phyloP scores from a whole-genome alignment of 495 filamentous ascomycete species.

The Aspergillus heteromorphus region DNA sequence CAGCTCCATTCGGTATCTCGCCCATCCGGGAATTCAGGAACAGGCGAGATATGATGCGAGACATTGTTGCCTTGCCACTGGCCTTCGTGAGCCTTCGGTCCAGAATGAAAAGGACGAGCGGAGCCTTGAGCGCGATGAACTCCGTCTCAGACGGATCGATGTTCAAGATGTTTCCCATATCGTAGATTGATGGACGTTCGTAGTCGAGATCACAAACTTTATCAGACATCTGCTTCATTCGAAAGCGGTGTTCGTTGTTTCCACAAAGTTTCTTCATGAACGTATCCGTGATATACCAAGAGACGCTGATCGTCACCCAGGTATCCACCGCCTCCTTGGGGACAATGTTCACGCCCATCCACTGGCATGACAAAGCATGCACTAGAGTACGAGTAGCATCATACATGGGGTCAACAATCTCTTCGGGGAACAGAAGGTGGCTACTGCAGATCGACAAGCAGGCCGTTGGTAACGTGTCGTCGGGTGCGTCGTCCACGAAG shows the following conservation, averaged over 20 bases:
- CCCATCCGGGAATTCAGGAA: slow-evolving; percentile 78
- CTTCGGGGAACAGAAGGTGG: slow-evolving; percentile 73
- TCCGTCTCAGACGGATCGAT: slow-evolving; percentile 79
- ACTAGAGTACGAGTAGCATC: slow-evolving; percentile 70
- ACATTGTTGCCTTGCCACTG: slow-evolving; percentile 73
- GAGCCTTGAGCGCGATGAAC: slow-evolving; percentile 88
- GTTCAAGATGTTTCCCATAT: slow-evolving; percentile 69
- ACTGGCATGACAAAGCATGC: slow-evolving; percentile 84
- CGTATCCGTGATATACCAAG: slow-evolving; percentile 87
- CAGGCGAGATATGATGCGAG: slow-evolving; percentile 75
- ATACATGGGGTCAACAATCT: slow-evolving; percentile 77
- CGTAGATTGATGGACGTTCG: slow-evolving; percentile 72
- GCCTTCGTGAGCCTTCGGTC: slow-evolving; percentile 85
- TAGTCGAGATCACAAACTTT: slow-evolving; percentile 75
- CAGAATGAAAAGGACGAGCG: slow-evolving; percentile 86
- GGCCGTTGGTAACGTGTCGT: slow-evolving; percentile 68
- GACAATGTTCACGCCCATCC: slow-evolving; percentile 85
- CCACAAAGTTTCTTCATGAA: slow-evolving; percentile 87
- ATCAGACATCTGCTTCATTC: slow-evolving; percentile 82
- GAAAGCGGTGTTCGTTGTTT: slow-evolving; percentile 89
- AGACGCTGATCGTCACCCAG: slow-evolving; percentile 88
- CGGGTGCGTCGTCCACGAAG: slow-evolving; percentile 82
- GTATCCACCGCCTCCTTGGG: slow-evolving; percentile 72
- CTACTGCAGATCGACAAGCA: slow-evolving; percentile 84
- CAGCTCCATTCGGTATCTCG: slow-evolving; percentile 61